phyloP scores from a whole-genome alignment of 495 filamentous ascomycete species.

The Podospora bellae-mahoneyi region DNA sequence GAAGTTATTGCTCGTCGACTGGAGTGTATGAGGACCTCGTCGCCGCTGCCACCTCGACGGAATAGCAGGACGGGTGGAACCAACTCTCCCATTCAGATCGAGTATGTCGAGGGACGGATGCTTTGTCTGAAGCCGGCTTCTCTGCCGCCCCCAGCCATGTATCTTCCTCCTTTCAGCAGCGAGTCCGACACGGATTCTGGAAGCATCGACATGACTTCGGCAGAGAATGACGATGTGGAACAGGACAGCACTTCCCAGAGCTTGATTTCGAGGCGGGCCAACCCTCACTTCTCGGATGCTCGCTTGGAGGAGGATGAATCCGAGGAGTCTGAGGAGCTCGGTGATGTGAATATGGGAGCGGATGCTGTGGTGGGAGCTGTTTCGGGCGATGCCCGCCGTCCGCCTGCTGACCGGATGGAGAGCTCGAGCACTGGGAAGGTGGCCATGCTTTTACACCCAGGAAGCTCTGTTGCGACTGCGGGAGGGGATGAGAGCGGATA shows the following conservation, averaged over 20 bases:
- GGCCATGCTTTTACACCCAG: not conserved
- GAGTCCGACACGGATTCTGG: conserved; percentile 29
- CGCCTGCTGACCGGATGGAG: not conserved
- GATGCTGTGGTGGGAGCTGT: conserved; percentile 11
- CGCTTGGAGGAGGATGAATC: not conserved
- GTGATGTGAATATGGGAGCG: not conserved
- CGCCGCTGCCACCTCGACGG: conserved; percentile 24
- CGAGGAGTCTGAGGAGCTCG: conserved; percentile 22
- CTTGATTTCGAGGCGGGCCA: conserved; percentile 31
- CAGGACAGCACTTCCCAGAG: conserved; percentile 15
- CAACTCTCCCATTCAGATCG: conserved; percentile 28
- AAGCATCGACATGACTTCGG: conserved; percentile 34
- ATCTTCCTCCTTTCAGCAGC: conserved; percentile 36
- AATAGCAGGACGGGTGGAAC: not conserved
- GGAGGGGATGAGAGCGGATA: not conserved
- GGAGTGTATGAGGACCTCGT: conserved; percentile 37
- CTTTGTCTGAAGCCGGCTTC: conserved; percentile 37
- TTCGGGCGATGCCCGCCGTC: conserved; percentile 8
- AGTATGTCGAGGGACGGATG: conserved; percentile 35
- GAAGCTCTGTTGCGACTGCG: not conserved
- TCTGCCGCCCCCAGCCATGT: conserved; percentile 45
- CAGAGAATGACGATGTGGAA: conserved; percentile 23
- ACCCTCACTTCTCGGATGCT: conserved; percentile 31
- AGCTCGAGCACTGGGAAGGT: not conserved
- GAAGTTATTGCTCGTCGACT: conserved; percentile 38